Evolutionary conservation across 495 filamentous ascomycete genomes (phyloP), one percentile per base, ranked within the genome.

Genomic region (Neurospora cerealis): DNA sequence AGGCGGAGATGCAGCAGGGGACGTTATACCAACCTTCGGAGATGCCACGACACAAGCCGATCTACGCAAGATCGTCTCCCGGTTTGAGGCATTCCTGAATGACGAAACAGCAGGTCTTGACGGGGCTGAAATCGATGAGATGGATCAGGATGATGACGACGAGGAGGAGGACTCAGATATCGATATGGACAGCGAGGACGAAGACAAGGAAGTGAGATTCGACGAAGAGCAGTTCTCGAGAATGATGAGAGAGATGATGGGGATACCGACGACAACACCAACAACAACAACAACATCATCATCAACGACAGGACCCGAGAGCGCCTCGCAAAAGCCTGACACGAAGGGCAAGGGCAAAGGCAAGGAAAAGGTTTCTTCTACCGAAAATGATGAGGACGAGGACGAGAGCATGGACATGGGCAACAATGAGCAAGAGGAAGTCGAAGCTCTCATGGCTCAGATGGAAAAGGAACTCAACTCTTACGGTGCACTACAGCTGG

Each of bases 161-260:
- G 80, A 82, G 10, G 79, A 81, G 11, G 82, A 80, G 17, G 83
- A 85, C 15, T 77, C 78, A 6, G 75, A 88, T 4, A 82, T 85
- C 5, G 81, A 83, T 7, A 79, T 79, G 6, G 80, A 79, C 3
- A 83, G 83, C 9, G 80, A 82, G 8, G 78, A 89, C 28, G 91
- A 96, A 77, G 93, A 96, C 75, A 90, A 90, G 74, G 91, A 92
- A 71, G 88, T 92, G 2, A 90, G 89, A 41, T 94, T 96, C 75
- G 89, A 97, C 77, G 94, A 97, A 81, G 89, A 91, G 36, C 92
- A 94, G 74, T 97, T 97, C 77, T 84, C 91, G 21, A 85, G 78
- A 69, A 93, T 97, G 91, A 97, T 98, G 93, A 89, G 90, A 71
- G 94, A 97, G 79, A 97, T 97, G 93, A 96, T 96, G 93, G 93